Conservation (phyloP, 163 green algal species). For the Coccomyxa subellipsoidea region DNA sequence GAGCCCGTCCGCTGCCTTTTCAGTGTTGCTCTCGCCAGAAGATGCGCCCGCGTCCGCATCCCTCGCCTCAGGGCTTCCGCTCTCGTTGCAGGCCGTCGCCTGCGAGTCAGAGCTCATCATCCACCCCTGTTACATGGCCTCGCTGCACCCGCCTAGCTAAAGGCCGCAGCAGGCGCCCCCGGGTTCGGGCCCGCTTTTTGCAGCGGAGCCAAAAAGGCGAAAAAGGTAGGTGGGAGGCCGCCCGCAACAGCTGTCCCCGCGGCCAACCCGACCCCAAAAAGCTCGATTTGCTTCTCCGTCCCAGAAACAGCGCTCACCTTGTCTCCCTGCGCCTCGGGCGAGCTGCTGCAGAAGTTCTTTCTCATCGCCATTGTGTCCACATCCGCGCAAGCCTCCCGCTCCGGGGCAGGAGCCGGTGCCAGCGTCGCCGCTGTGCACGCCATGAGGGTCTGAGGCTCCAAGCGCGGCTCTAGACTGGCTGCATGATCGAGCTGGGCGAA, state of each 20-base stretch:
- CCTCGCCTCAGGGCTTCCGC: not conserved
- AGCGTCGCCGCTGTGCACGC: not conserved
- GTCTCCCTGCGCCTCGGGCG: not conserved
- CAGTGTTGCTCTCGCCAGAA: constrained; percentile 1
- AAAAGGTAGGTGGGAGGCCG: not conserved
- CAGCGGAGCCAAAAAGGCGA: not conserved
- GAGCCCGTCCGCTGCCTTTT: not conserved
- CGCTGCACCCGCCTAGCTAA: too few relatives aligned
- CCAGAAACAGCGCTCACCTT: not conserved
- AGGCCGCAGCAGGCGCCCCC: too few relatives aligned
- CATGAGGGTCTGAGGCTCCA: not conserved
- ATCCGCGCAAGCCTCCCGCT: not conserved
- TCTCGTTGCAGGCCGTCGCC: not conserved
- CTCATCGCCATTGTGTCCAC: not conserved
- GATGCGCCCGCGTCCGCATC: not conserved
- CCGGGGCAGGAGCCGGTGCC: not conserved
- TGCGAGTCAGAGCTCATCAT: not conserved
- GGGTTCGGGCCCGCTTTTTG: not conserved
- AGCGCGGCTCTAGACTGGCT: not conserved
- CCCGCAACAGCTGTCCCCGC: not conserved
- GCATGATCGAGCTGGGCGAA: not conserved
- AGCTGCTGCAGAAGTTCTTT: not conserved
- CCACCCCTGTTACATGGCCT: too few relatives aligned
- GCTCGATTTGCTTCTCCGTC: not conserved
- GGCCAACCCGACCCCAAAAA: not conserved